phyloP scores from a whole-genome alignment of 306 rosid species.

The Arachis stenosperma region DNA sequence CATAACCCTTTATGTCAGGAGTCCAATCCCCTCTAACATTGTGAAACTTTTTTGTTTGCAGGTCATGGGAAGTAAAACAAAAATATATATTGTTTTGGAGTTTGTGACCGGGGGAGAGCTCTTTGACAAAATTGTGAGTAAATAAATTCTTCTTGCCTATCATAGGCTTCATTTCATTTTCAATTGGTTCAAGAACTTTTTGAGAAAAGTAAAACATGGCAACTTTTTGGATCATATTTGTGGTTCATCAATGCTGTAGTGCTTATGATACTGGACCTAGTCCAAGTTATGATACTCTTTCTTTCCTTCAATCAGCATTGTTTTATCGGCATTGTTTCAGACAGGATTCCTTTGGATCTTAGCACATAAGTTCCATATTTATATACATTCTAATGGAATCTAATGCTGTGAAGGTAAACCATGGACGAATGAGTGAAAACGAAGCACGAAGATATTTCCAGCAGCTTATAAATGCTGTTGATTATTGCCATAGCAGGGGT shows the following conservation, averaged over 20 bases:
- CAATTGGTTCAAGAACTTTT: conserved; percentile 15
- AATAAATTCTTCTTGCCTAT: conserved; percentile 17
- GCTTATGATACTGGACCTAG: conserved; percentile 6
- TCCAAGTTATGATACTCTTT: conserved; percentile 13
- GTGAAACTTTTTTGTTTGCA: conserved; percentile 42
- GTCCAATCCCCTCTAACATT: not conserved
- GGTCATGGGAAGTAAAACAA: conserved; percentile 97
- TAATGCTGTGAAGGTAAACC: conserved; percentile 69
- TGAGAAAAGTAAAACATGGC: not conserved
- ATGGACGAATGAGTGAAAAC: conserved; percentile 88
- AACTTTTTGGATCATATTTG: conserved; percentile 1
- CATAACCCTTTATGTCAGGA: not conserved
- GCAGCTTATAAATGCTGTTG: conserved; percentile 95
- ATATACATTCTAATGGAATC: conserved; percentile 28
- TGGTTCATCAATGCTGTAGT: conserved; percentile 9
- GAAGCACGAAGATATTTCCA: conserved; percentile 97
- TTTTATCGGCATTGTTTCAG: conserved; percentile 11
- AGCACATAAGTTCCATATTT: conserved; percentile 16
- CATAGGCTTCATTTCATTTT: conserved; percentile 16
- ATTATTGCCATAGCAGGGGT: conserved; percentile 99
- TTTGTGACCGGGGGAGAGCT: conserved; percentile 98
- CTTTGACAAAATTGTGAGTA: conserved; percentile 96
- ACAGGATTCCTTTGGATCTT: conserved; percentile 30
- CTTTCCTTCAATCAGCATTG: conserved; percentile 1
- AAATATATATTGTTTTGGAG: conserved; percentile 93